Evolutionary conservation across 2,329 filamentous ascomycete genomes (phyloP), one percentile per base, ranked within the genome.

Genomic region (Xylaria polymorpha): DNA sequence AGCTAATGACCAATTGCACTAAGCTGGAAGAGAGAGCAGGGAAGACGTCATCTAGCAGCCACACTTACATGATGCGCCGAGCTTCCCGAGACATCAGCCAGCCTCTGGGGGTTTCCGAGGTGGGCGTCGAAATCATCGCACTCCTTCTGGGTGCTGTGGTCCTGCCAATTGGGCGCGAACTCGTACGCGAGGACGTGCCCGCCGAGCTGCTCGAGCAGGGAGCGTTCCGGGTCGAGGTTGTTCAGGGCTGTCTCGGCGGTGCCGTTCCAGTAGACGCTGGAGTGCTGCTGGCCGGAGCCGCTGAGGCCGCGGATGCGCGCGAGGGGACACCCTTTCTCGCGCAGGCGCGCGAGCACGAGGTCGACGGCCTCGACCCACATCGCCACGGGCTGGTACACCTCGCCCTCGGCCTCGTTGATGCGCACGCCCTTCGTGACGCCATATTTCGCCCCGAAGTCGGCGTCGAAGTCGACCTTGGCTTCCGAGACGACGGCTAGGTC

Each of bases 151-250:
- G 96, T 98, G 82, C 94, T 97, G 70, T 94, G 92, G 80, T 99
- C 96, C 82, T 98, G 96, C 96, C 96, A 99, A 80, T 98, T 99
- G 8, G 96, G 96, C 73, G 93, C 94, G 82, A 90, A 94, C 4
- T 92, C 90, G 79, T 97, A 92, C 18, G 94, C 92, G 77, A 98
- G 93, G 0, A 91, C 92, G 3, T 82, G 83, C 10, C 83, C 57
- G n/a, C 43, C 81, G 32, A 98, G 83, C 82, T 97, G 94, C 69
- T 92, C 89, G 59, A 92, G 86, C 56, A 98, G 83, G 0, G 86
- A 82, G 78, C 87, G 87, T 22, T 81, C 81, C 2, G 86, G 78
- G 73, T 93, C 85, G 51, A 98, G 82, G 14, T 76, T 82, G 4
- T 79, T 82, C 51, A 98, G 85, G 51, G 91, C 77, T 8, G 80